Percentiles rank a stretch among this genome's conserved stretches.
These are phyloP conservation scores for Thuja plicata DNA, from an alignment of 83 land plant genomes.

Conservation along the genomic window DNA sequence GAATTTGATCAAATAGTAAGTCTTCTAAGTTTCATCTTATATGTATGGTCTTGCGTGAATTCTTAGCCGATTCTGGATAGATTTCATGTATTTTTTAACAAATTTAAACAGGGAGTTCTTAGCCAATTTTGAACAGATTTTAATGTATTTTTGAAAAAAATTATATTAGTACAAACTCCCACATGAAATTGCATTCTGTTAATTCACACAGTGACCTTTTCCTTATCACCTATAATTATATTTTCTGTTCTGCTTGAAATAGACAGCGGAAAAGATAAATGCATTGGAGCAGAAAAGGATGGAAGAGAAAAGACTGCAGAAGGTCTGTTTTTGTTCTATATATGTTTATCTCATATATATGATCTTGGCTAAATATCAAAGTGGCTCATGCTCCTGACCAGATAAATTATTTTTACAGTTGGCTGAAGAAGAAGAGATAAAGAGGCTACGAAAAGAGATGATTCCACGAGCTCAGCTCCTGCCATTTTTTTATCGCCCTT, in stretches of 20 bases:
- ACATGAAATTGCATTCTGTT: neutral
- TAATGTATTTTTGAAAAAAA: too few species aligned
- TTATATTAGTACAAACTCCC: neutral
- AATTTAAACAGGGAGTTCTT: too few species aligned
- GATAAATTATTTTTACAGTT: conserved; percentile 35
- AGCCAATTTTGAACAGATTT: too few species aligned
- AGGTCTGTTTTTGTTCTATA: conserved; percentile 42
- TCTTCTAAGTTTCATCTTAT: neutral
- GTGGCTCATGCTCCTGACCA: conserved; percentile 7
- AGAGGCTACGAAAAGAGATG: conserved; percentile 76
- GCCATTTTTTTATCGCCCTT: conserved; percentile 97
- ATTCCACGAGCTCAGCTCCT: conserved; percentile 96
- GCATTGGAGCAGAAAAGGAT: conserved; percentile 55
- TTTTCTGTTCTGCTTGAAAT: conserved; percentile 4
- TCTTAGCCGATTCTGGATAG: too few species aligned
- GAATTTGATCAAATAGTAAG: conserved; percentile 87
- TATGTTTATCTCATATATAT: neutral
- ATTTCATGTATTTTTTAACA: too few species aligned
- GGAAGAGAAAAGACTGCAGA: conserved; percentile 78
- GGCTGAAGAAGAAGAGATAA: conserved; percentile 87
- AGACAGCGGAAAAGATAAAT: conserved; percentile 74
- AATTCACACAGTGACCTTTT: too few species aligned
- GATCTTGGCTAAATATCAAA: neutral
- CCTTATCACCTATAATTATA: neutral
- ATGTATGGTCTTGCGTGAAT: too few species aligned